Percentiles rank a stretch among this genome's conserved stretches.
Evolutionary conservation across 371 early-diverging fungal genomes (phyloP).

Genomic region (Actinomucor elegans): DNA sequence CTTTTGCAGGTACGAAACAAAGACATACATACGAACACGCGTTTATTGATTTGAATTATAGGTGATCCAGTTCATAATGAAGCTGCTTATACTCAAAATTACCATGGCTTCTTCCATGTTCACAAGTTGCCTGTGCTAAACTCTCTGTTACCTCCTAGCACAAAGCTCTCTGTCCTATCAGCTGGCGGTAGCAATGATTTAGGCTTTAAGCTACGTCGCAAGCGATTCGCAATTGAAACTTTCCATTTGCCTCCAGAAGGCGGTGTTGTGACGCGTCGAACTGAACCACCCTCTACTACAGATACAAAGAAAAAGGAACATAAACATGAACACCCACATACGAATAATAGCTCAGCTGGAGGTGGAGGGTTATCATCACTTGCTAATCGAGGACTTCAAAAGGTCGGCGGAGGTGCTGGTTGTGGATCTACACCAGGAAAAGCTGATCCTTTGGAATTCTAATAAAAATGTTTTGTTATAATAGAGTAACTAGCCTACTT

Average conservation of each 20-base stretch:
- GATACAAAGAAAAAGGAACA: conserved; percentile 5
- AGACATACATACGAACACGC: background rate
- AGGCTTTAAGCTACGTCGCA: conserved; percentile 84
- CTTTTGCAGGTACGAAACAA: conserved; percentile 78
- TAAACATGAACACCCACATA: too few species aligned
- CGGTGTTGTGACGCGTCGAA: conserved; percentile 70
- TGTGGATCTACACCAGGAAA: conserved; percentile 47
- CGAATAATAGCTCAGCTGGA: too few species aligned
- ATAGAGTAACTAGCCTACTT: too few species aligned
- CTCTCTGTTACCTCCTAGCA: conserved; percentile 73
- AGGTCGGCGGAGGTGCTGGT: conserved; percentile 33
- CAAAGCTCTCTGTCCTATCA: conserved; percentile 66
- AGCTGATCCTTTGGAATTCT: conserved; percentile 51
- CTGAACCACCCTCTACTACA: conserved; percentile 31
- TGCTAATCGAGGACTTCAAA: conserved; percentile 23
- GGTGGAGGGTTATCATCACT: conserved; percentile 20
- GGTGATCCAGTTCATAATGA: conserved; percentile 49
- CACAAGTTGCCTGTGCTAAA: conserved; percentile 80
- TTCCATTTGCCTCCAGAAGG: conserved; percentile 93
- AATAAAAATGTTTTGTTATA: too few species aligned
- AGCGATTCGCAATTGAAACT: conserved; percentile 87
- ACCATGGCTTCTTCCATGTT: conserved; percentile 89
- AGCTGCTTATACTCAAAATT: conserved; percentile 64
- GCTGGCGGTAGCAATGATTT: conserved; percentile 71
- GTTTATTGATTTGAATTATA: conserved; percentile 4